phyloP scores from a whole-genome alignment of 306 rosid species.

The Begonia masoniana region DNA sequence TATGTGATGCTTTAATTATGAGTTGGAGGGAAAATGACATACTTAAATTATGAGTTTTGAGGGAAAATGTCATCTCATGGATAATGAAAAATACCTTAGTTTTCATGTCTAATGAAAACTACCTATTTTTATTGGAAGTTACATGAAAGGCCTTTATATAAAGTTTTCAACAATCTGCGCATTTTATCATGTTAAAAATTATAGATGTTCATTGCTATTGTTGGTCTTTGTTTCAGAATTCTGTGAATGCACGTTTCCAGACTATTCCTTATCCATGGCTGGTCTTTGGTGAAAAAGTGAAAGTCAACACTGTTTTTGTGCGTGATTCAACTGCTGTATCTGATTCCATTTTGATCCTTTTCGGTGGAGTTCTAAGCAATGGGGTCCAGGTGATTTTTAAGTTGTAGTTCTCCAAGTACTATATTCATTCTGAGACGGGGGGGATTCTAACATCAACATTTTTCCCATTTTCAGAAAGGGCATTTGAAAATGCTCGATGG shows the following conservation, averaged over 20 bases:
- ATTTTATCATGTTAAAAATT: too few species aligned
- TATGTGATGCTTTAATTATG: too few species aligned
- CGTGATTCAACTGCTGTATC: conserved; percentile 97
- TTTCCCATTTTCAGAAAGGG: conserved; percentile 45
- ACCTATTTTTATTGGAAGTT: too few species aligned
- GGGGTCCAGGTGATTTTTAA: conserved; percentile 63
- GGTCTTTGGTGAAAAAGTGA: conserved; percentile 91
- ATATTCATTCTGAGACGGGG: not conserved
- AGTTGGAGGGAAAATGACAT: too few species aligned
- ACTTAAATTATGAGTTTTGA: too few species aligned
- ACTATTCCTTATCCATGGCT: conserved; percentile 95
- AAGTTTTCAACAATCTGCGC: too few species aligned
- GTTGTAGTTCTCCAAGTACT: not conserved
- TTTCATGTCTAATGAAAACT: too few species aligned
- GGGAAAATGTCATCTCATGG: too few species aligned
- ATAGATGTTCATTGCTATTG: not conserved
- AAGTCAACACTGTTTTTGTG: conserved; percentile 81
- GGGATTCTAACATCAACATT: conserved; percentile 10
- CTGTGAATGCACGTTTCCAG: conserved; percentile 86
- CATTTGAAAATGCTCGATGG: conserved; percentile 89
- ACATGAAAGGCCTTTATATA: too few species aligned
- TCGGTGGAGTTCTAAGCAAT: conserved; percentile 56
- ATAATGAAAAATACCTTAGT: too few species aligned
- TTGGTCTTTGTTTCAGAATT: conserved; percentile 55
- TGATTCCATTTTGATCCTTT: conserved; percentile 76